Evolutionary conservation across 164 flowering plant species (phyloP).

Genomic region (Euptelea pleiosperma): DNA sequence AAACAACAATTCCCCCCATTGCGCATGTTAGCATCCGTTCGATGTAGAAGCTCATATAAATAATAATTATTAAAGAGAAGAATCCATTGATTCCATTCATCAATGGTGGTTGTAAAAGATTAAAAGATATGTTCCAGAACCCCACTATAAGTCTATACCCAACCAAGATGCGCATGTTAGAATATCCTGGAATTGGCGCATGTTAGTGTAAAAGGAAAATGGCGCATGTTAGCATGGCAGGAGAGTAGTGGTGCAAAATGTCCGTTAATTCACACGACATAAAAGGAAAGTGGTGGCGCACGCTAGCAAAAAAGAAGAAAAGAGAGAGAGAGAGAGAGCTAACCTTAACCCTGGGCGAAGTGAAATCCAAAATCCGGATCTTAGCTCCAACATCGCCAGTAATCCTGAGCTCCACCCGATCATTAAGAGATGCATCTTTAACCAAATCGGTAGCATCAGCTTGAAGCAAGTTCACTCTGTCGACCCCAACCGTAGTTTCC

Average conservation of each 20-base stretch:
- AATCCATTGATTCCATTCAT: not conserved
- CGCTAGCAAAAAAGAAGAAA: slow-evolving; percentile 10
- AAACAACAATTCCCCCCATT: not conserved
- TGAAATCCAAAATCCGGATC: slow-evolving; percentile 75
- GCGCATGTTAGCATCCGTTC: not conserved
- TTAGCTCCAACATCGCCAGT: slow-evolving; percentile 86
- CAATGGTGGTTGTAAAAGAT: not conserved
- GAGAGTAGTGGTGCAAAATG: too few relatives aligned
- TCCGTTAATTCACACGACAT: too few relatives aligned
- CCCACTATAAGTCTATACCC: not conserved
- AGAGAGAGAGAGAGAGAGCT: slow-evolving; percentile 8
- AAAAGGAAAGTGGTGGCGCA: slow-evolving; percentile 6
- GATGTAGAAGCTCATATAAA: too few relatives aligned
- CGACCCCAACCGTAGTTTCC: slow-evolving; percentile 60
- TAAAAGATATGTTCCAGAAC: not conserved
- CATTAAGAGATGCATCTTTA: slow-evolving; percentile 79
- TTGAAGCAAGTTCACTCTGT: slow-evolving; percentile 61
- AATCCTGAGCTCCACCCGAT: slow-evolving; percentile 80
- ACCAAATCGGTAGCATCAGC: slow-evolving; percentile 71
- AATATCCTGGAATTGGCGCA: too few relatives aligned
- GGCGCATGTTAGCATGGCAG: too few relatives aligned
- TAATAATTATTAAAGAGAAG: too few relatives aligned
- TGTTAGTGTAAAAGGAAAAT: too few relatives aligned
- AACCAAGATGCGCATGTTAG: too few relatives aligned
- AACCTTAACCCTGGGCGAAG: slow-evolving; percentile 88